Conservation (phyloP, 192 early-diverging fungal species). For the Rhizophagus prolifer region DNA sequence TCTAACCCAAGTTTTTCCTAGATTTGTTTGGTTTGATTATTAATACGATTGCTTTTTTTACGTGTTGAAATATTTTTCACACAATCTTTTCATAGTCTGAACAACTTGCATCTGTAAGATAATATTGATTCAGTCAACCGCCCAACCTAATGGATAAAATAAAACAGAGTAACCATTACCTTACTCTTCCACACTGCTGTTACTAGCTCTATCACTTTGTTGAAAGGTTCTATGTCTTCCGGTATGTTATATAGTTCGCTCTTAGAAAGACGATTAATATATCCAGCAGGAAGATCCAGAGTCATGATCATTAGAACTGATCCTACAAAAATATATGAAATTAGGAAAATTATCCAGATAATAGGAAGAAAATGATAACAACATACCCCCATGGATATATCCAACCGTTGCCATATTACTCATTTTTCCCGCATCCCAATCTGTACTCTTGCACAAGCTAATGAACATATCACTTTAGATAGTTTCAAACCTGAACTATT, state of each 20-base stretch:
- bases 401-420: slow-evolving; percentile 1
- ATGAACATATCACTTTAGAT: slow-evolving; percentile 22
- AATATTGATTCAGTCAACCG: no score
- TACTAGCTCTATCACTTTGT: slow-evolving; percentile 1
- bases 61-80: no score
- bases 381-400: slow-evolving; percentile 19
- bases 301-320: slow-evolving; percentile 24
- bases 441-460: slow-evolving; percentile 4
- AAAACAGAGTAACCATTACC: not conserved
- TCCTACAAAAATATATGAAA: slow-evolving; percentile 8
- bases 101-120: no score
- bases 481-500: slow-evolving; percentile 19
- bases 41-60: no score
- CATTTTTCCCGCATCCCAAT: not conserved
- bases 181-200: slow-evolving; percentile 23
- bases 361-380: slow-evolving; percentile 1
- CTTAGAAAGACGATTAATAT: slow-evolving; percentile 17
- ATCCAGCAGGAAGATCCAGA: slow-evolving; percentile 12
- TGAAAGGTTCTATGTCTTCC: slow-evolving; percentile 15
- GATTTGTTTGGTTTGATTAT: no score
- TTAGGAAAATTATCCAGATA: not conserved
- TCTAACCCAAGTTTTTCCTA: no score
- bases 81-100: no score
- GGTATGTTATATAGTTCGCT: slow-evolving; percentile 18
- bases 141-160: no score